Conservation (phyloP, 2,329 filamentous ascomycete species). For the Onygena corvina region DNA sequence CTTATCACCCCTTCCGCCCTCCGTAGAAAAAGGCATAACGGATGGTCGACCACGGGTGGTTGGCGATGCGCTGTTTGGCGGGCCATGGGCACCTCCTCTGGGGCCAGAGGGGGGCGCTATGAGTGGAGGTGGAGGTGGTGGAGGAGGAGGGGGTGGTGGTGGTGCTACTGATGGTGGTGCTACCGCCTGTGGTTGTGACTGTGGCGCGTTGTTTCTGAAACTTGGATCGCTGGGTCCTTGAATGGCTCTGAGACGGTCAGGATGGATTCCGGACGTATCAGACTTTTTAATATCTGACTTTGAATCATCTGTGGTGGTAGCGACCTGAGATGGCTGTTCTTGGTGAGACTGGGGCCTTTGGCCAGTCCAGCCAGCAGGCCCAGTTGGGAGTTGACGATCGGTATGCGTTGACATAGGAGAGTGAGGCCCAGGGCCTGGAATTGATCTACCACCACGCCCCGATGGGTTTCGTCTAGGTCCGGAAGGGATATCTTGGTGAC, state of each 20-base stretch:
- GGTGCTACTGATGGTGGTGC: slow-evolving; percentile 30
- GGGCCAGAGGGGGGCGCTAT: slow-evolving; percentile 32
- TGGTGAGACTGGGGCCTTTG: slow-evolving; percentile 27
- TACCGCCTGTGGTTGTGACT: slow-evolving; percentile 17
- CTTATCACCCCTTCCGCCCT: slow-evolving; percentile 35
- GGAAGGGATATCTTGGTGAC: slow-evolving; percentile 38
- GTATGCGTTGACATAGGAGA: slow-evolving; percentile 17
- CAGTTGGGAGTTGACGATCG: slow-evolving; percentile 35
- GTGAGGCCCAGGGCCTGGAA: slow-evolving; percentile 23
- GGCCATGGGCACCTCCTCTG: slow-evolving; percentile 26
- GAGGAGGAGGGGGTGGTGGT: slow-evolving; percentile 28
- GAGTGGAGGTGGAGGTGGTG: slow-evolving; percentile 19
- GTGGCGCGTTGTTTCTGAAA: not conserved
- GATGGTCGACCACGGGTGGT: slow-evolving; percentile 27
- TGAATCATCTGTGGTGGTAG: slow-evolving; percentile 14
- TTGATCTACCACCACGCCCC: slow-evolving; percentile 24
- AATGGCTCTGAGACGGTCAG: slow-evolving; percentile 40
- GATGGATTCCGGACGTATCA: slow-evolving; percentile 41
- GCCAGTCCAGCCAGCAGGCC: slow-evolving; percentile 30
- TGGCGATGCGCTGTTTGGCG: slow-evolving; percentile 27
- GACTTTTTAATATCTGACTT: slow-evolving; percentile 25
- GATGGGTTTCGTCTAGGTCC: slow-evolving; percentile 37
- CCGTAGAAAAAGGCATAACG: slow-evolving; percentile 27
- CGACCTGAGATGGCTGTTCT: slow-evolving; percentile 16
- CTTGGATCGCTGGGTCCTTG: slow-evolving; percentile 19